Conservation (phyloP, 2,329 filamentous ascomycete genomes). For the Pseudogymnoascus pannorum region DNA sequence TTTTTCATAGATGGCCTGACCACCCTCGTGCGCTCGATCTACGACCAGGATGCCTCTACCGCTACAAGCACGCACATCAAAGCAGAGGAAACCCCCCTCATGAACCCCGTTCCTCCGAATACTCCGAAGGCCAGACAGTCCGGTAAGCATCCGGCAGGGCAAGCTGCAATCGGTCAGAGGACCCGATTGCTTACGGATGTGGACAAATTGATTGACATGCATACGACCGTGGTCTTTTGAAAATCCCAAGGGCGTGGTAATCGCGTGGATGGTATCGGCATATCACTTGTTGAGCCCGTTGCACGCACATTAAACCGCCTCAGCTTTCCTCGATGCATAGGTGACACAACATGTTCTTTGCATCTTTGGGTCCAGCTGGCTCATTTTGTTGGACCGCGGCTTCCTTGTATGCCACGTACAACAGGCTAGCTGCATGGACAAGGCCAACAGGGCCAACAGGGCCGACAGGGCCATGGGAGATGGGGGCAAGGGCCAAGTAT, state of each 20-base stretch:
- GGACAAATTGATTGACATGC: not conserved
- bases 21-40: not conserved
- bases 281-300: not conserved
- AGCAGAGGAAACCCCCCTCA: too few relatives aligned
- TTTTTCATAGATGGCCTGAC: not conserved
- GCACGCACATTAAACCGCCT: constrained; percentile 3
- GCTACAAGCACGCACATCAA: not conserved
- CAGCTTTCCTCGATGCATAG: not conserved
- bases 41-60: not conserved
- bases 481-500: not conserved
- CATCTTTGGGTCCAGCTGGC: not conserved
- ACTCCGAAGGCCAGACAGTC: not conserved
- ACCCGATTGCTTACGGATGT: not conserved
- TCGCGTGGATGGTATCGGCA: not conserved
- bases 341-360: not conserved
- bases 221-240: not conserved
- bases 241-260: not conserved
- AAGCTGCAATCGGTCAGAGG: constrained; percentile 2
- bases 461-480: too few relatives aligned
- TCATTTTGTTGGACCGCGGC: not conserved
- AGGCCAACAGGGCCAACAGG: too few relatives aligned
- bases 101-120: not conserved
- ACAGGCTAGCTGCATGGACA: not conserved
- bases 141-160: not conserved
- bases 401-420: not conserved